Evolutionary conservation across 306 rosid species (phyloP), one percentile per base, ranked within the genome.

Genomic region (Crotalaria pallida): DNA sequence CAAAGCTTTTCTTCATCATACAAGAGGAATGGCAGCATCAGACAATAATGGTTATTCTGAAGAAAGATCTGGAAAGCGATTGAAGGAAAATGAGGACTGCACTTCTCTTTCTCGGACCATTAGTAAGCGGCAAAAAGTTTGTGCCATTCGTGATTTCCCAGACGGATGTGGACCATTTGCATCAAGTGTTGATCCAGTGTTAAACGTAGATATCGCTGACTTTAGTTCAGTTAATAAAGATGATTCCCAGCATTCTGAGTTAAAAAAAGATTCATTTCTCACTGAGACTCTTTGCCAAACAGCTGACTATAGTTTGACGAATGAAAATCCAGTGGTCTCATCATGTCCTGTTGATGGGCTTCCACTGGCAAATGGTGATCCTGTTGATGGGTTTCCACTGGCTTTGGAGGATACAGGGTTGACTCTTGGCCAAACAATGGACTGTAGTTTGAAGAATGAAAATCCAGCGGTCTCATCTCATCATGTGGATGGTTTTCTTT

Each of bases 141-240:
- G 84, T 31, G 88, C 92, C 6, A 16, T 81, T 81, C 97, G 96
- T 2, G 90, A 90, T 75, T 94, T 74, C 67, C 97, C 98, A 1
- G 82, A 72, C 1, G 90, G 84, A 7, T 94, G 98, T 81, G 98
- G 98, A 70, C 85, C 76, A 5, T 10, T 7, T 76, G 78, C 47
- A 51, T 70, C 55, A 10, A 65, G 49, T 51, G 73, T 58, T 59
- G 69, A 16, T 67, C 70, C 48, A 7, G 31, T 50, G n/a, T 67
- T 58, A n/a, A 36, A 31, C 5, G 43, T 76, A 33, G 64, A 45
- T 22, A 48, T 10, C 11, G 53, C 36, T 26, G 76, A 44, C 24
- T 24, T 16, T 73, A 44, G 26, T 83, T 11, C 65, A 50, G 29
- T 3, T 5, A 57, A 70, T 56, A 45, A 65, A n/a, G 43, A 44